Conservation (phyloP, 2,329 filamentous ascomycete genomes). For the Pseudogymnoascus sp. region DNA sequence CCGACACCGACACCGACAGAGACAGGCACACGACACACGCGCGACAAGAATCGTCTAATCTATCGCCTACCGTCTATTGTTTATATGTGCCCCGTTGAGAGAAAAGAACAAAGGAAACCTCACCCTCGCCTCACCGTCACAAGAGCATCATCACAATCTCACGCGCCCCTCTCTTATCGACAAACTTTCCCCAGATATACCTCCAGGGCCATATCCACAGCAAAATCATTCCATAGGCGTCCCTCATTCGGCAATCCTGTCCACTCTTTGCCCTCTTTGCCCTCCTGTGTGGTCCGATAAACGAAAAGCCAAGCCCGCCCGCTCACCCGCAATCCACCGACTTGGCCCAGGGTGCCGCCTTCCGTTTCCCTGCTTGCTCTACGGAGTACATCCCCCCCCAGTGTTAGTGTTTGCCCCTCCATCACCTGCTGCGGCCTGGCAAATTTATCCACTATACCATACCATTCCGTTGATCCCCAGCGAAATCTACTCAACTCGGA, state of each 20-base stretch:
- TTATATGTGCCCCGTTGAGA: not conserved
- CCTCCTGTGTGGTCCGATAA: not conserved
- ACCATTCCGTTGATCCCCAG: not conserved
- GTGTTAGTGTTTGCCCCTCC: not conserved
- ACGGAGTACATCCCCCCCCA: not conserved
- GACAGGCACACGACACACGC: not conserved
- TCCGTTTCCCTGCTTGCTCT: not conserved
- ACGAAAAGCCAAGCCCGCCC: conserved; percentile 5
- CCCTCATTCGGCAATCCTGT: not conserved
- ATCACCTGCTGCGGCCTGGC: not conserved
- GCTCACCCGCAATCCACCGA: conserved; percentile 7
- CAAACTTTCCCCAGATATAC: not conserved
- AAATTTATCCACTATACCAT: not conserved
- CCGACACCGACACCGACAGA: not conserved
- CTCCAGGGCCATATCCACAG: not conserved
- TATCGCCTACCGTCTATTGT: not conserved
- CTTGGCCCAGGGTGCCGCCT: not conserved
- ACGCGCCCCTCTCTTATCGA: not conserved
- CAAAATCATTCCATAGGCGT: not conserved
- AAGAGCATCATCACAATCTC: not conserved
- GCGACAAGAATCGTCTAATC: not conserved
- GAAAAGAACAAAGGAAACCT: not conserved
- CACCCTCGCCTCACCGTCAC: not conserved
- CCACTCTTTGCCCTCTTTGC: not conserved
- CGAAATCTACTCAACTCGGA: not conserved